These are phyloP conservation scores for Solanum bulbocastanum DNA, from an alignment of 257 asterid species.

Conservation along the genomic window DNA sequence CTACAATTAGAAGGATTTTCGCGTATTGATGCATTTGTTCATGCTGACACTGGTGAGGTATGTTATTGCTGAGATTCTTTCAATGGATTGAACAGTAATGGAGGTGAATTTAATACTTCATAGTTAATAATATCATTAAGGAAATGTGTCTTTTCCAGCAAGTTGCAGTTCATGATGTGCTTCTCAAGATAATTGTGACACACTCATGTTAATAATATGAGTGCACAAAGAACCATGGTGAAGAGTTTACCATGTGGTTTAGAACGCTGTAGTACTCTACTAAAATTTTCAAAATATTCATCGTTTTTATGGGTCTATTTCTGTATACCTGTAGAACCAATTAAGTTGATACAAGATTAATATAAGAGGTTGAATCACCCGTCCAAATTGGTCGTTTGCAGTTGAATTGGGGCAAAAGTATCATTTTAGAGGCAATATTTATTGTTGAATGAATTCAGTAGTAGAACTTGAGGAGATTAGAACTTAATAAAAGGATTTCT, in stretches of 20 bases:
- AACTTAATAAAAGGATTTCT: not conserved
- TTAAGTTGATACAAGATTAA: not conserved
- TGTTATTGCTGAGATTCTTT: not conserved
- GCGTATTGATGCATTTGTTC: conserved; percentile 78
- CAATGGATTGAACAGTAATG: not conserved
- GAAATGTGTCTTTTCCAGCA: not conserved
- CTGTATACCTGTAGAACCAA: not conserved
- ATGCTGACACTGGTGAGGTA: conserved; percentile 82
- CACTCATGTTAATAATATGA: not conserved
- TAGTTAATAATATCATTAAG: not conserved
- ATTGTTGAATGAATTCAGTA: not conserved
- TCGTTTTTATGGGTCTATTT: not conserved
- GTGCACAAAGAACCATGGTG: not conserved
- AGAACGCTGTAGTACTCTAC: not conserved
- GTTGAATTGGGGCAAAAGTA: not conserved
- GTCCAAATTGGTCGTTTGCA: not conserved
- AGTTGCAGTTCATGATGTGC: not conserved
- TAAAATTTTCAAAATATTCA: not conserved
- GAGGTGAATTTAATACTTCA: not conserved
- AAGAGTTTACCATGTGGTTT: not conserved
- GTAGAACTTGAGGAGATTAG: not conserved
- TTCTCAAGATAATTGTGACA: not conserved
- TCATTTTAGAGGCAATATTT: not conserved
- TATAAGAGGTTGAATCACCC: not conserved
- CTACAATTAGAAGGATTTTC: conserved; percentile 81